Percentiles rank a stretch among this genome's conserved stretches.
phyloP scores from a whole-genome alignment of 2,329 filamentous ascomycete genomes.

The Aaosphaeria arxii region DNA sequence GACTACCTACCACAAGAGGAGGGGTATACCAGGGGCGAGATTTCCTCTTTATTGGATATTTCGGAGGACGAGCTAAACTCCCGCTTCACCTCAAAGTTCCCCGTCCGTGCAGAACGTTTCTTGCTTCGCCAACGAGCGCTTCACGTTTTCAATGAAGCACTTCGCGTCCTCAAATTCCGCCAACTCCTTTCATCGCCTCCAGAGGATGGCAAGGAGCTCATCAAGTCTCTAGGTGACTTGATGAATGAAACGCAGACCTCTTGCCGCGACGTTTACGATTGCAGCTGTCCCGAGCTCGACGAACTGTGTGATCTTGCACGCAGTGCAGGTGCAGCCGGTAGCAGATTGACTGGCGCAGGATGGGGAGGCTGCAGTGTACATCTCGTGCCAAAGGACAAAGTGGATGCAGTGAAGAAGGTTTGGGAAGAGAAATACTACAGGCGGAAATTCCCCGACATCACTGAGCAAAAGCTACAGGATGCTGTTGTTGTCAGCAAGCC shows the following conservation, averaged over 20 bases:
- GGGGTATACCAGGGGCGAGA: slow-evolving; percentile 85
- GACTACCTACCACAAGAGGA: slow-evolving; percentile 72
- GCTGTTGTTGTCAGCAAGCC: slow-evolving; percentile 90
- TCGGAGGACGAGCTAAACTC: slow-evolving; percentile 69
- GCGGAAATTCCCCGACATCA: slow-evolving; percentile 65
- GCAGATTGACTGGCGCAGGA: slow-evolving; percentile 84
- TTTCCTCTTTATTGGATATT: slow-evolving; percentile 68
- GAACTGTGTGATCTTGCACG: slow-evolving; percentile 78
- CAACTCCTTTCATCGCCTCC: slow-evolving; percentile 59
- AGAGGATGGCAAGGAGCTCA: slow-evolving; percentile 59
- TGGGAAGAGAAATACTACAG: slow-evolving; percentile 81
- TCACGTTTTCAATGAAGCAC: slow-evolving; percentile 88
- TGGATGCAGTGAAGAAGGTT: slow-evolving; percentile 72
- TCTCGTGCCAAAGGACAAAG: slow-evolving; percentile 79
- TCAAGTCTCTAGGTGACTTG: slow-evolving; percentile 70
- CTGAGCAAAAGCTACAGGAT: slow-evolving; percentile 68
- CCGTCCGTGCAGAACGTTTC: slow-evolving; percentile 83
- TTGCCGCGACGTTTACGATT: slow-evolving; percentile 85
- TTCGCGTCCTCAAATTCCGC: slow-evolving; percentile 81
- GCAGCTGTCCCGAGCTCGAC: slow-evolving; percentile 90
- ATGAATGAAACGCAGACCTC: slow-evolving; percentile 89
- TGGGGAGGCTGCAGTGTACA: slow-evolving; percentile 98
- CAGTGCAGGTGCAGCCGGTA: slow-evolving; percentile 76
- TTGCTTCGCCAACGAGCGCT: slow-evolving; percentile 82
- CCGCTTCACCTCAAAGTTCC: slow-evolving; percentile 82